Base-by-base conservation (phyloP, 306 rosid genomes). In the Dryas drummondii region DNA sequence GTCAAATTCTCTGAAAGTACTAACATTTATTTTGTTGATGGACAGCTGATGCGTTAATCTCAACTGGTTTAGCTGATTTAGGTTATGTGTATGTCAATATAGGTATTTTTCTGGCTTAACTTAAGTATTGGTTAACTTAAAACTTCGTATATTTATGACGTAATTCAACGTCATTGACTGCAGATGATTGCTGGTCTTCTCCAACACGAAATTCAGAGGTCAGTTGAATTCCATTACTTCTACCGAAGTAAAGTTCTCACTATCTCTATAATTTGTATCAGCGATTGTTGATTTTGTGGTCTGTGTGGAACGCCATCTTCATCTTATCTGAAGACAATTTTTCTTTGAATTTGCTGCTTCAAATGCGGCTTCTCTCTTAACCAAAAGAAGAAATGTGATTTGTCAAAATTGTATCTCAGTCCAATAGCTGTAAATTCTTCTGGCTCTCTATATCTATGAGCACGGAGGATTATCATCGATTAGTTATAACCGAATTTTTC, bases 141-240 rank as follows among this genome's bases (percentile, higher is more conserved):
- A 17, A 50, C 59, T 62, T 48, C 41, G 66, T 61, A 13, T 22
- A n/a, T 71, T 80, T 58, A 74, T 54, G 45, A 77, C 66, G 73
- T 10, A 74, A 66, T 57, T 58, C 68, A 19, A 8, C 66, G 76
- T 75, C 32, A 10, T 65, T 78, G 64, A 72, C 12, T 78, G 91
- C 90, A 94, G 99, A 94, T 88, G 99, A 94, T 84, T 94, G 99
- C 87, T 94, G 99, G 99, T 87, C 88, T 72, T 0, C 70, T 15
- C 77, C 12, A 51, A 74, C 22, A 45, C 83, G 98, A 77, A 80
- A 88, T 81, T 79, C 26, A 16, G 61, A 86, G 98, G 98, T 94
- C 52, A 72, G 79, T 73, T 66, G 60, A 81, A 72, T 71, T 81
- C 54, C 61, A 26, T 69, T 61, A 73, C 14, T 26, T 71, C 9